Evolutionary conservation across 805 yeast genomes (phyloP).

Genomic region (Zygosaccharomyces lentus): DNA sequence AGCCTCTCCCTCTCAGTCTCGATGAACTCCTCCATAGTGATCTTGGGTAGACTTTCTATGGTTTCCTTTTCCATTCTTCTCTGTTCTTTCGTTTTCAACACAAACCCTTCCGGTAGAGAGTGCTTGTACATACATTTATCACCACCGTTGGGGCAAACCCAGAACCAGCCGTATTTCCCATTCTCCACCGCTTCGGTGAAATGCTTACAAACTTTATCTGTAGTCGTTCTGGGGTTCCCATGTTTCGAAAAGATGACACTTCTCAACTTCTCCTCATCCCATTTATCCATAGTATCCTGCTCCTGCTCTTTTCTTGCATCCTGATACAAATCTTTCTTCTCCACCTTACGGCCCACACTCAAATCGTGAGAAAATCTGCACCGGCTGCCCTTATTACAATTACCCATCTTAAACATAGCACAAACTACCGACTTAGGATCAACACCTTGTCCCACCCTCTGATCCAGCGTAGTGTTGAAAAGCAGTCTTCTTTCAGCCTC

Average conservation of each 20-base stretch:
- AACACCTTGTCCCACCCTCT: slow-evolving; percentile 92
- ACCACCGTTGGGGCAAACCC: slow-evolving; percentile 96
- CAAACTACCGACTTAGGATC: slow-evolving; percentile 94
- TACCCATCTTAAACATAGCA: slow-evolving; percentile 80
- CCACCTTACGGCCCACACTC: slow-evolving; percentile 78
- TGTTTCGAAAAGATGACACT: slow-evolving; percentile 84
- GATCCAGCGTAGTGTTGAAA: slow-evolving; percentile 63
- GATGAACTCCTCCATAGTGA: slow-evolving; percentile 91
- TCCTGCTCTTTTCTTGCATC: slow-evolving; percentile 72
- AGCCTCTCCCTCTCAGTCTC: slow-evolving; percentile 87
- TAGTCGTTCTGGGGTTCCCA: slow-evolving; percentile 90
- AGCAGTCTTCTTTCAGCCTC: slow-evolving; percentile 80
- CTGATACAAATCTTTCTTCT: slow-evolving; percentile 86
- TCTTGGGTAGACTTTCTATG: slow-evolving; percentile 76
- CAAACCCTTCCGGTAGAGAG: slow-evolving; percentile 94
- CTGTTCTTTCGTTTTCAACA: slow-evolving; percentile 94
- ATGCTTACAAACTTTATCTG: slow-evolving; percentile 89
- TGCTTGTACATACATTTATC: slow-evolving; percentile 90
- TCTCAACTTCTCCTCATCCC: slow-evolving; percentile 96
- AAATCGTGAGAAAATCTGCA: slow-evolving; percentile 95
- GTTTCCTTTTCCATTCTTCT: slow-evolving; percentile 84
- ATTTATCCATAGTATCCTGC: slow-evolving; percentile 85
- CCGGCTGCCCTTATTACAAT: slow-evolving; percentile 71
- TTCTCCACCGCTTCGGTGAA: slow-evolving; percentile 97
- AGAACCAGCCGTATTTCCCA: slow-evolving; percentile 98